phyloP scores from a whole-genome alignment of 1,284 basidiomycete species.

The Fereydounia khargensis region DNA sequence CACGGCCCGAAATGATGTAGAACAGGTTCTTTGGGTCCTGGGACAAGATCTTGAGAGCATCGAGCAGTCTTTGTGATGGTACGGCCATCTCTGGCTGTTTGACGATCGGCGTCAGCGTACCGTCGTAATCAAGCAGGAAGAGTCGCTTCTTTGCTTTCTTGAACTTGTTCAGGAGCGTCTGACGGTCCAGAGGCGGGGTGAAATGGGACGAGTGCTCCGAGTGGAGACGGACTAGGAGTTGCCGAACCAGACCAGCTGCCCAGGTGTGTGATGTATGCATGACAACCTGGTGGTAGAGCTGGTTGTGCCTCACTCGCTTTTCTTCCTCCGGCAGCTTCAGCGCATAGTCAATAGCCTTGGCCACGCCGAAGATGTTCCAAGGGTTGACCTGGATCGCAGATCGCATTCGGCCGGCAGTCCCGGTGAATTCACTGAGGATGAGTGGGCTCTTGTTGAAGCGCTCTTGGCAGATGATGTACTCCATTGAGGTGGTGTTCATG shows the following conservation, averaged over 20 bases:
- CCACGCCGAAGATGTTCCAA: slow-evolving; percentile 82
- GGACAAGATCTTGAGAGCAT: slow-evolving; percentile 71
- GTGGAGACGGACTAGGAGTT: slow-evolving; percentile 79
- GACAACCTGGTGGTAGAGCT: slow-evolving; percentile 72
- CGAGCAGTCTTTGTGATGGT: slow-evolving; percentile 74
- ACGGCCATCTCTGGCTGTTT: slow-evolving; percentile 85
- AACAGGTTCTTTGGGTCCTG: slow-evolving; percentile 83
- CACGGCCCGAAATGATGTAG: slow-evolving; percentile 97
- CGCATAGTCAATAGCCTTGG: slow-evolving; percentile 87
- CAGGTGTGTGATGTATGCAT: slow-evolving; percentile 94
- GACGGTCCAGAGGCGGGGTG: slow-evolving; percentile 78
- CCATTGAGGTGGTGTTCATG: slow-evolving; percentile 98
- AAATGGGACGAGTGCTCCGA: slow-evolving; percentile 77
- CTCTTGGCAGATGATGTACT: slow-evolving; percentile 89
- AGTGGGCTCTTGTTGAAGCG: slow-evolving; percentile 72
- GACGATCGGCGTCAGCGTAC: slow-evolving; percentile 94
- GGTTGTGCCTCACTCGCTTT: slow-evolving; percentile 73
- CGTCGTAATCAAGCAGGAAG: slow-evolving; percentile 95
- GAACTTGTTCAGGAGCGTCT: slow-evolving; percentile 69
- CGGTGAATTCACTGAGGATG: slow-evolving; percentile 95
- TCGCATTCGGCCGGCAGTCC: slow-evolving; percentile 82
- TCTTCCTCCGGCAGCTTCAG: slow-evolving; percentile 77
- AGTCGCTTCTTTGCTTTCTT: slow-evolving; percentile 74
- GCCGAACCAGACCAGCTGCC: slow-evolving; percentile 85
- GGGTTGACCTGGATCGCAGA: slow-evolving; percentile 72